phyloP scores from a whole-genome alignment of 73 alveolate species.

The Uronychia binucleata region DNA sequence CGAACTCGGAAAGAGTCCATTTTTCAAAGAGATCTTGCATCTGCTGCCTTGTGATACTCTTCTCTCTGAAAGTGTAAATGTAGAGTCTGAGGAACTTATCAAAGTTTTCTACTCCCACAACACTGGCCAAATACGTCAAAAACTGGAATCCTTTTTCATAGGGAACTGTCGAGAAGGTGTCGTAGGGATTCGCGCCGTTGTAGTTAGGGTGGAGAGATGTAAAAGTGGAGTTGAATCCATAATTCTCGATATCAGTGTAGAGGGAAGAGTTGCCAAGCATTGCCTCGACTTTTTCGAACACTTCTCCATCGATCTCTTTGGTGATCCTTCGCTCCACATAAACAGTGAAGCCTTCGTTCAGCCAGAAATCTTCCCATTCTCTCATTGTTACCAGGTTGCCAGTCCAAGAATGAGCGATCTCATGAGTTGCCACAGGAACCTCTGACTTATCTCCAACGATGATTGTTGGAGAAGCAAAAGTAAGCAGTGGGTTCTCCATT shows the following conservation, averaged over 20 bases:
- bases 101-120: slow-evolving; percentile 32
- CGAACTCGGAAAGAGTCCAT: slow-evolving; percentile 37
- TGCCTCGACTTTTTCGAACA: slow-evolving; percentile 58
- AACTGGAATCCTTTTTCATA: slow-evolving; percentile 81
- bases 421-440: slow-evolving; percentile 93
- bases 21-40: slow-evolving; percentile 61
- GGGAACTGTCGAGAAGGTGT: slow-evolving; percentile 50
- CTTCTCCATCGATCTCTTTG: slow-evolving; percentile 68
- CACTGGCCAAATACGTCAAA: slow-evolving; percentile 57
- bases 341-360: slow-evolving; percentile 96
- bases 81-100: slow-evolving; percentile 40
- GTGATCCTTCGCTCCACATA: slow-evolving; percentile 86
- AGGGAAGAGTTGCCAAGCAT: slow-evolving; percentile 60
- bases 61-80: slow-evolving; percentile 38
- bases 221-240: slow-evolving; percentile 57
- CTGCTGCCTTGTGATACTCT: slow-evolving; percentile 58
- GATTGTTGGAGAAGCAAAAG: slow-evolving; percentile 97
- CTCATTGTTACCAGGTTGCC: slow-evolving; percentile 97
- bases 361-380: slow-evolving; percentile 98
- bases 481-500: slow-evolving; percentile 98
- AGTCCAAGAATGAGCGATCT: slow-evolving; percentile 98
- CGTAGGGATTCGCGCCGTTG: slow-evolving; percentile 51
- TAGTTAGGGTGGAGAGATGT: slow-evolving; percentile 55
- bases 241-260: slow-evolving; percentile 46
- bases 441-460: slow-evolving; percentile 97